Percentiles rank a stretch among this genome's conserved stretches.
phyloP scores from a whole-genome alignment of 768 basidiomycete species.

The Tricholoma saponaceum region DNA sequence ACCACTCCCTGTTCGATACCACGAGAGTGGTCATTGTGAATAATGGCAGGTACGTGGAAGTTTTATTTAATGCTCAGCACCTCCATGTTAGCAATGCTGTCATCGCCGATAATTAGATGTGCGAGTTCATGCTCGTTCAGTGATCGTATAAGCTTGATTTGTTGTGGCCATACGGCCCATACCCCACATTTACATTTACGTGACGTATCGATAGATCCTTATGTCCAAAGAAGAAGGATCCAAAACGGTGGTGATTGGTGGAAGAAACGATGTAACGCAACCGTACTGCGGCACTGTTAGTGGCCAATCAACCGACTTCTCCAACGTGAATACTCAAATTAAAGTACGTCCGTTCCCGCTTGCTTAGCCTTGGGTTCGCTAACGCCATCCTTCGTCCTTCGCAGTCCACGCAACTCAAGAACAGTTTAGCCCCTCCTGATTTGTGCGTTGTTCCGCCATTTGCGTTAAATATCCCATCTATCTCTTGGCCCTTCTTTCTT shows the following conservation, averaged over 20 bases:
- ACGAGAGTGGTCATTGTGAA: slow-evolving; percentile 50
- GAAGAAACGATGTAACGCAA: slow-evolving; percentile 40
- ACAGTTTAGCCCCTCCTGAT: slow-evolving; percentile 55
- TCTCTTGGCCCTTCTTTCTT: slow-evolving; percentile 8
- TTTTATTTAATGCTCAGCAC: neutral
- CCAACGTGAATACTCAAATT: slow-evolving; percentile 53
- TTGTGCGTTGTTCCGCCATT: slow-evolving; percentile 35
- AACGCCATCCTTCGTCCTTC: neutral
- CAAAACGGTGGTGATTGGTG: slow-evolving; percentile 53
- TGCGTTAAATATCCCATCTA: slow-evolving; percentile 1
- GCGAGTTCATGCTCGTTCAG: slow-evolving; percentile 46
- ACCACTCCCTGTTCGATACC: slow-evolving; percentile 34
- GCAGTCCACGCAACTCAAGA: slow-evolving; percentile 50
- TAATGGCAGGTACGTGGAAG: slow-evolving; percentile 41
- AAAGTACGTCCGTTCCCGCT: slow-evolving; percentile 32
- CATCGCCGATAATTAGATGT: too few relatives aligned
- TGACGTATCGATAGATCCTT: too few relatives aligned
- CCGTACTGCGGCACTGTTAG: slow-evolving; percentile 62
- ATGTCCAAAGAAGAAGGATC: slow-evolving; percentile 57
- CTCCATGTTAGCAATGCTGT: too few relatives aligned
- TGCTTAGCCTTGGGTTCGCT: slow-evolving; percentile 1
- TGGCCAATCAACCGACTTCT: slow-evolving; percentile 55
- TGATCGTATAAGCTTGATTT: slow-evolving; percentile 27
- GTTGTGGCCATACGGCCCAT: too few relatives aligned
- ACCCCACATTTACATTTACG: too few relatives aligned